These are phyloP conservation scores for Ganoderma resinaceum DNA, from an alignment of 1,284 basidiomycete species.

Conservation along the genomic window DNA sequence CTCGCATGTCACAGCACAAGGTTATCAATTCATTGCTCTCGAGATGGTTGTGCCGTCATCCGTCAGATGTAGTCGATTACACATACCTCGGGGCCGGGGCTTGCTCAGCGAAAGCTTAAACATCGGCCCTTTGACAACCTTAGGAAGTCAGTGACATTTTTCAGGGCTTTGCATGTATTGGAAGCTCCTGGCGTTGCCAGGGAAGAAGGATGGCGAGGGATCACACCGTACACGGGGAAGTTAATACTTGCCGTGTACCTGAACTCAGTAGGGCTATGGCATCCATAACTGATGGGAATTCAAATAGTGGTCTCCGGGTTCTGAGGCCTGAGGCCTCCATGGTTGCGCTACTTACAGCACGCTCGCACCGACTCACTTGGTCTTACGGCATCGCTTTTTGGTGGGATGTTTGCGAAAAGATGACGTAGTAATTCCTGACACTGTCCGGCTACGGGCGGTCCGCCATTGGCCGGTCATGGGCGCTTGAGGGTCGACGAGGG, in stretches of 20 bases:
- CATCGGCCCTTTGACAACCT: neutral
- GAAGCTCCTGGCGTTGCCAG: neutral
- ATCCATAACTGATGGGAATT: neutral
- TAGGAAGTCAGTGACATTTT: neutral
- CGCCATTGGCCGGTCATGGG: neutral
- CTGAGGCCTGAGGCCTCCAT: neutral
- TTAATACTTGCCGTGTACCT: neutral
- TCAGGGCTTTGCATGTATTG: neutral
- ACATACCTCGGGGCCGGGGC: neutral
- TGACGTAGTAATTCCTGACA: neutral
- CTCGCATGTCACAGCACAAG: neutral
- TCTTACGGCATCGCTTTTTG: neutral
- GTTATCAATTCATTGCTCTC: neutral
- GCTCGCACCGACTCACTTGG: neutral
- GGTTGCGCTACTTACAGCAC: neutral
- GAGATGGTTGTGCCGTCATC: neutral
- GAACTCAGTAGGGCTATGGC: neutral
- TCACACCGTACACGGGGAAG: neutral
- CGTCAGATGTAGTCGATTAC: neutral
- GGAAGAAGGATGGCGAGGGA: neutral
- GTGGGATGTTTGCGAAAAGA: slow-evolving; percentile 1
- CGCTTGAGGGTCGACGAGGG: neutral
- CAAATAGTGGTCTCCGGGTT: neutral
- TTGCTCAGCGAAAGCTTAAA: neutral
- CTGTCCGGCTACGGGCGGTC: neutral